Percentiles rank a stretch among this genome's conserved stretches.
These are phyloP conservation scores for Ananas comosus DNA, from an alignment of 176 grass and related monocot species.

Conservation along the genomic window DNA sequence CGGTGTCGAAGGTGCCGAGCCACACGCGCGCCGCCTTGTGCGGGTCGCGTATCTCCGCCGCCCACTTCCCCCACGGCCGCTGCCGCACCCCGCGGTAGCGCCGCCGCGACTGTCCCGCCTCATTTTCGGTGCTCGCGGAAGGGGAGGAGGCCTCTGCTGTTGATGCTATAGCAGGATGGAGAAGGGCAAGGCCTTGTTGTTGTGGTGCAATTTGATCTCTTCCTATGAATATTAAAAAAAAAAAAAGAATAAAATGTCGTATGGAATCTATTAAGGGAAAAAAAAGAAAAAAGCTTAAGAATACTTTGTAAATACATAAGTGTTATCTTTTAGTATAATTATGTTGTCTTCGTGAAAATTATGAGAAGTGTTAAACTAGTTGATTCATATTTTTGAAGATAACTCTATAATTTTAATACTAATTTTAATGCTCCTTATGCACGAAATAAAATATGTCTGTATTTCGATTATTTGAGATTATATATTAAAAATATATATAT, in stretches of 20 bases:
- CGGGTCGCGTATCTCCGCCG: constrained; percentile 81
- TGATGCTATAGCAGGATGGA: neutral
- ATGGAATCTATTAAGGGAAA: neutral
- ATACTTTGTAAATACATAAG: too few relatives aligned
- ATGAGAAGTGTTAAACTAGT: too few relatives aligned
- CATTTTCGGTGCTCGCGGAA: constrained; percentile 2
- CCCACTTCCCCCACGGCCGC: constrained; percentile 87
- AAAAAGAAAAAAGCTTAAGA: neutral
- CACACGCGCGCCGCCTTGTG: constrained; percentile 76
- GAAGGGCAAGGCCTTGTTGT: neutral
- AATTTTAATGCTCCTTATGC: too few relatives aligned
- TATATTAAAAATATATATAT: too few relatives aligned
- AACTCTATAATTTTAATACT: too few relatives aligned
- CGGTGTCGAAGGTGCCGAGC: constrained; percentile 82
- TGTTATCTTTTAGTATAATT: too few relatives aligned
- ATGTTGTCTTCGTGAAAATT: too few relatives aligned
- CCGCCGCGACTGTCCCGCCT: constrained; percentile 17
- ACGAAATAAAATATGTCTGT: too few relatives aligned
- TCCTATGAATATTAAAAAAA: neutral
- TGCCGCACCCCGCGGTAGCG: constrained; percentile 59
- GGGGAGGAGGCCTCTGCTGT: constrained; percentile 9
- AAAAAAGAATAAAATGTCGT: neutral
- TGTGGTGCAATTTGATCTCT: neutral
- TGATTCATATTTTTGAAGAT: too few relatives aligned
- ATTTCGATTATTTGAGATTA: too few relatives aligned